These are phyloP conservation scores for Phytophthora fragariae DNA, from an alignment of 352 stramenopile genomes.

Conservation along the genomic window DNA sequence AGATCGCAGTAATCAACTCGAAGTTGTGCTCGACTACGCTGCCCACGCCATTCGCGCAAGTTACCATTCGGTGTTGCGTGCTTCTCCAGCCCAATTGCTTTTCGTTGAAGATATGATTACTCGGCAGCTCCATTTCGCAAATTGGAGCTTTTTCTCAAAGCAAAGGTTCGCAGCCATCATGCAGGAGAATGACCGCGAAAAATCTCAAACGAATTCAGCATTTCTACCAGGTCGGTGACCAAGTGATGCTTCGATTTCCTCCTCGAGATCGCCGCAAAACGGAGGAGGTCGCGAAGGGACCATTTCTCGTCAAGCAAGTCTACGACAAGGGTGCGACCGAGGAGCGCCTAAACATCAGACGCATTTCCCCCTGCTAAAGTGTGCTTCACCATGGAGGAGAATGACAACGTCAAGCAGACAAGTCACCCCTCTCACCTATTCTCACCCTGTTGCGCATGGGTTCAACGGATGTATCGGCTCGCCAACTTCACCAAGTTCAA, in stretches of 20 bases:
- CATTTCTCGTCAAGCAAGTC: constrained; percentile 10
- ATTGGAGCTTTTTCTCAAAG: constrained; percentile 25
- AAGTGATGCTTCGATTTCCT: constrained; percentile 14
- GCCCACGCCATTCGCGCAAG: constrained; percentile 13
- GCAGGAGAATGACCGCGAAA: constrained; percentile 22
- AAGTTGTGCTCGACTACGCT: constrained; percentile 13
- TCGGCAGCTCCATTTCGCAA: constrained; percentile 9
- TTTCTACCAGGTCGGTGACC: constrained; percentile 5
- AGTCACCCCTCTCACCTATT: too few relatives aligned
- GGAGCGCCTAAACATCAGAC: background rate
- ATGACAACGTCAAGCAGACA: background rate
- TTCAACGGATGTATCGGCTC: too few relatives aligned
- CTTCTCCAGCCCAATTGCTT: constrained; percentile 13
- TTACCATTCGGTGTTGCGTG: constrained; percentile 17
- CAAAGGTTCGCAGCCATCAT: constrained; percentile 12
- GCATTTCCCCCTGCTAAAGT: constrained; percentile 9
- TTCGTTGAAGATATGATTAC: constrained; percentile 26
- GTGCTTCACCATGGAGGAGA: constrained; percentile 1
- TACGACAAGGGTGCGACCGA: background rate
- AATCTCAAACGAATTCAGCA: constrained; percentile 24
- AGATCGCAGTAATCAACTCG: background rate
- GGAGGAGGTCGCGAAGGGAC: background rate
- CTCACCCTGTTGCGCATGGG: too few relatives aligned
- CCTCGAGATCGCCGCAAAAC: constrained; percentile 9
- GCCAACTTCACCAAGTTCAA: too few relatives aligned